Percentiles rank a stretch among this genome's conserved stretches.
Evolutionary conservation across 2,329 filamentous ascomycete genomes (phyloP).

Genomic region (Beauveria medogensis): DNA sequence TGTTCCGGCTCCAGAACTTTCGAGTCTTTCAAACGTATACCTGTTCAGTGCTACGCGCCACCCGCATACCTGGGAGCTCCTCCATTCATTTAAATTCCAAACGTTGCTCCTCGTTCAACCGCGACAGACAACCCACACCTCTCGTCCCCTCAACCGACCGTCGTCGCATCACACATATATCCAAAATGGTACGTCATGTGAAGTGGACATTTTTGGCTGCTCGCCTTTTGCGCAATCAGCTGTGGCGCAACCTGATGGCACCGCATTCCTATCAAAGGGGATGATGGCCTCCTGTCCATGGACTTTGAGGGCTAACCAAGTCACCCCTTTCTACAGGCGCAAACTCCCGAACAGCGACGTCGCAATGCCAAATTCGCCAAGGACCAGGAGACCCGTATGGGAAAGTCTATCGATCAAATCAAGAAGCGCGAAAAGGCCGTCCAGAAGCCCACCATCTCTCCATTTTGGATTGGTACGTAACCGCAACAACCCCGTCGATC

Average conservation of each 20-base stretch:
- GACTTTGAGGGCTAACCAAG: neutral
- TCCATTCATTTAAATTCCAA: neutral
- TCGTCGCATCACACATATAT: neutral
- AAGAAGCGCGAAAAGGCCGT: constrained; percentile 49
- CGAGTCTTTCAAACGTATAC: neutral
- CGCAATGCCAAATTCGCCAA: constrained; percentile 73
- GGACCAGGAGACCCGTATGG: constrained; percentile 63
- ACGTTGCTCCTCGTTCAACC: neutral
- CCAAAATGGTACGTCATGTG: constrained; percentile 1
- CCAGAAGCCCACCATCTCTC: constrained; percentile 53
- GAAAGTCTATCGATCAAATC: constrained; percentile 59
- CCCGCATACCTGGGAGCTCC: neutral
- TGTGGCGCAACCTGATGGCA: neutral
- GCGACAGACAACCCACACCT: neutral
- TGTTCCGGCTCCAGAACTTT: neutral
- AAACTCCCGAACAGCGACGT: constrained; percentile 77
- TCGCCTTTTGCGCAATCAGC: neutral
- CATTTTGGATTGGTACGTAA: constrained; percentile 55
- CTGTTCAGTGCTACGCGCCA: neutral
- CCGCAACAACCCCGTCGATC: neutral
- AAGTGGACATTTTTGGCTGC: neutral
- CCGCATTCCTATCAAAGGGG: neutral
- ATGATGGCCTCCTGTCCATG: neutral
- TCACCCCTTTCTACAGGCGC: constrained; percentile 45
- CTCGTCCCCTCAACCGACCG: neutral